Evolutionary conservation across 2,329 filamentous ascomycete species (phyloP).

Genomic region (Aureobasidium lini): DNA sequence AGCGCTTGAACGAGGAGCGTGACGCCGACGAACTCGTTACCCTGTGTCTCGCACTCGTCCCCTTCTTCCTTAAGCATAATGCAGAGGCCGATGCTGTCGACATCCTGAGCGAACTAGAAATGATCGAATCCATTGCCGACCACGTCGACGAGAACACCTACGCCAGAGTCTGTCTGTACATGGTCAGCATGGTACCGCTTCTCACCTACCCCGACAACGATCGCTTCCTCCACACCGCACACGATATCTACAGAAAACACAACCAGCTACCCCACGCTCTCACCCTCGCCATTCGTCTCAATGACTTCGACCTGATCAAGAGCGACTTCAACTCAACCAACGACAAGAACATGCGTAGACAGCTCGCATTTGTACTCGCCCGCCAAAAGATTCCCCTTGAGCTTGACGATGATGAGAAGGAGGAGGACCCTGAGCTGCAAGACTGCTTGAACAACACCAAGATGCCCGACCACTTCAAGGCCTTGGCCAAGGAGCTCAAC

Average conservation of each 20-base stretch:
- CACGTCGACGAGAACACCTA: conserved; percentile 94
- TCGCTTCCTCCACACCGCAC: conserved; percentile 84
- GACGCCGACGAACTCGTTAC: conserved; percentile 76
- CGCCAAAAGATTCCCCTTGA: conserved; percentile 84
- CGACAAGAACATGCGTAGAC: conserved; percentile 79
- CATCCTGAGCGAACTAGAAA: conserved; percentile 92
- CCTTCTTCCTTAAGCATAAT: conserved; percentile 93
- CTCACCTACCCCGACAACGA: conserved; percentile 97
- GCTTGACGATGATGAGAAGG: conserved; percentile 51
- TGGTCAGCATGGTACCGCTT: conserved; percentile 97
- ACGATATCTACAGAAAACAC: conserved; percentile 88
- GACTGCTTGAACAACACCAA: conserved; percentile 85
- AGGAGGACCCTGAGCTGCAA: conserved; percentile 65
- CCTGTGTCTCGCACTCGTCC: conserved; percentile 75
- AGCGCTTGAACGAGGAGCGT: conserved; percentile 78
- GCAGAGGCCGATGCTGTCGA: conserved; percentile 97
- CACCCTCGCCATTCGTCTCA: conserved; percentile 85
- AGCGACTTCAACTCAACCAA: conserved; percentile 71
- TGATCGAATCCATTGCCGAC: conserved; percentile 83
- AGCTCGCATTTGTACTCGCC: conserved; percentile 87
- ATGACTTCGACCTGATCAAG: conserved; percentile 71
- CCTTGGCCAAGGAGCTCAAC: conserved; percentile 89
- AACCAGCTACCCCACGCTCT: conserved; percentile 91
- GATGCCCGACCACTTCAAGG: conserved; percentile 86
- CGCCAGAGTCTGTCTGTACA: conserved; percentile 86